phyloP scores from a whole-genome alignment of 2,329 filamentous ascomycete species.

The Alternaria consortialis region DNA sequence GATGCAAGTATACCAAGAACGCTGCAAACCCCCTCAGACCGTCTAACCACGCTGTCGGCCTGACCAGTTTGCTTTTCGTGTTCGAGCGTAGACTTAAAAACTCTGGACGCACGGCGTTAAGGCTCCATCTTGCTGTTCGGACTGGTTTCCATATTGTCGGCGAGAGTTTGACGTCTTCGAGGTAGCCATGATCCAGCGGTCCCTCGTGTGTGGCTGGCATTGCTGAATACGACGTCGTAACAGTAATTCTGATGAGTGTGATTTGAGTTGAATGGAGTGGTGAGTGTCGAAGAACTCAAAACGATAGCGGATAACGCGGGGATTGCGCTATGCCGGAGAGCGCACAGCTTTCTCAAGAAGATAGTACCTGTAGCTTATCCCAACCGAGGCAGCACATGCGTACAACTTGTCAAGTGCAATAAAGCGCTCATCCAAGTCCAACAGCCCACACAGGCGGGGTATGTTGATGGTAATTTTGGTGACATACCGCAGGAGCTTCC shows the following conservation, averaged over 20 bases:
- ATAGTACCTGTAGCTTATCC: background rate
- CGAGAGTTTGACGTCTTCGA: conserved; percentile 39
- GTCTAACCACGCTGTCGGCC: conserved; percentile 60
- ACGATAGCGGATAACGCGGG: background rate
- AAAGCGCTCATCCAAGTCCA: background rate
- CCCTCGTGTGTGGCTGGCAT: conserved; percentile 45
- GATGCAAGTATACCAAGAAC: conserved; percentile 69
- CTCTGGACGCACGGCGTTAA: conserved; percentile 44
- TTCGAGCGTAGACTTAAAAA: conserved; percentile 35
- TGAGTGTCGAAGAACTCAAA: background rate
- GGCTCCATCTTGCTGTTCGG: conserved; percentile 39
- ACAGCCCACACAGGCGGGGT: background rate
- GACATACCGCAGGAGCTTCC: background rate
- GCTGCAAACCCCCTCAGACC: conserved; percentile 73
- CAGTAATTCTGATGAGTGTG: background rate
- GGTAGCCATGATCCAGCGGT: conserved; percentile 33
- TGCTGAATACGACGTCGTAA: background rate
- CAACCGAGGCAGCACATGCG: conserved; percentile 1
- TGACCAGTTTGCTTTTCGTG: conserved; percentile 30
- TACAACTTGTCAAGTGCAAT: background rate
- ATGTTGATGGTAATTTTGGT: background rate
- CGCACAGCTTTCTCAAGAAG: background rate
- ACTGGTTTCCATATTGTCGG: conserved; percentile 39
- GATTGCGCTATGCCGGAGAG: background rate
- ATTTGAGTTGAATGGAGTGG: background rate